Percentiles rank a stretch among this genome's conserved stretches.
Evolutionary conservation across 495 filamentous ascomycete species (phyloP).

Genomic region (Corynascus novoguineensis): DNA sequence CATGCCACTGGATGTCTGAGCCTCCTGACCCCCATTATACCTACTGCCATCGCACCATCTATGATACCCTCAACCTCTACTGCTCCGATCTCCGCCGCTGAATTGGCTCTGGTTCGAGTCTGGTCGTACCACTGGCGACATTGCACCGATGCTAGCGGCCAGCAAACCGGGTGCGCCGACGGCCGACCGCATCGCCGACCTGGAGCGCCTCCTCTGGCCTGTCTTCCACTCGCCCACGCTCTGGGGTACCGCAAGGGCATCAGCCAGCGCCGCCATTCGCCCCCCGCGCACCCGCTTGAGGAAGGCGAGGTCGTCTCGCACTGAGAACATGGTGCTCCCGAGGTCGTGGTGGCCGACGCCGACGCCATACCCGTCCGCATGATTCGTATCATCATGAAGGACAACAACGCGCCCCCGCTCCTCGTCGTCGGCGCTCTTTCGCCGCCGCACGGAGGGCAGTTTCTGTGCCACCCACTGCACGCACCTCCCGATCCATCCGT

Average conservation of each 20-base stretch:
- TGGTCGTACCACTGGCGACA: not conserved
- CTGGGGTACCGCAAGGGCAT: not conserved
- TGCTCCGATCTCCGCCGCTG: no score
- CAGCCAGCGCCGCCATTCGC: not conserved
- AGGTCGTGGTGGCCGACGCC: not conserved
- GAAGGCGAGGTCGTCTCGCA: constrained; percentile 6
- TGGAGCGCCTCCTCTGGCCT: not conserved
- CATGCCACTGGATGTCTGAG: no score
- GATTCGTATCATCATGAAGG: not conserved
- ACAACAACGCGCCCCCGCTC: not conserved
- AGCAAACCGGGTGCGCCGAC: constrained; percentile 10
- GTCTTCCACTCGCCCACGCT: not conserved
- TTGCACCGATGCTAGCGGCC: constrained; percentile 4
- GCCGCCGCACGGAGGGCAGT: not conserved
- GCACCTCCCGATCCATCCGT: not conserved
- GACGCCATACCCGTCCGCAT: no score
- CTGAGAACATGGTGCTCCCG: not conserved
- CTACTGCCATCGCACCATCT: no score
- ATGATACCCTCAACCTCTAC: no score
- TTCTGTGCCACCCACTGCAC: not conserved
- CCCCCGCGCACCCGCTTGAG: constrained; percentile 10
- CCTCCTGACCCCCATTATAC: no score
- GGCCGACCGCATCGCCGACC: not conserved
- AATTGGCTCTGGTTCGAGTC: no score
- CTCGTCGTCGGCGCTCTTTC: not conserved